Evolutionary conservation across 1,284 basidiomycete genomes (phyloP), one percentile per base, ranked within the genome.

Genomic region (Naganishia sp.): DNA sequence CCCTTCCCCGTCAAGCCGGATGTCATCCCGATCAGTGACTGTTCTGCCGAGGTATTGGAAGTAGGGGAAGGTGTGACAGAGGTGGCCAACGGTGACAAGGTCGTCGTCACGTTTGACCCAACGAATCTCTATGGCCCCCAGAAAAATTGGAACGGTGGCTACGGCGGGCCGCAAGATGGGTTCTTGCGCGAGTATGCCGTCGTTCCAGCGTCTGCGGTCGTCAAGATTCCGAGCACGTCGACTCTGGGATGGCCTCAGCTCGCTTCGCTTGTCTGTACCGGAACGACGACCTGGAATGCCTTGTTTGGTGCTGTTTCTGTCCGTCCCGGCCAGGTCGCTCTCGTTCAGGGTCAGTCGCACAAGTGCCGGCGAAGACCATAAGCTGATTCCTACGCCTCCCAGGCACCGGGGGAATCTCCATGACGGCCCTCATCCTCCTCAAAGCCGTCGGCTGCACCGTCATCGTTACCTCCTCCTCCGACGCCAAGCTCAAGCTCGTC

Each of bases 241-340:
- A 62, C 41, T 1, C 6, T 51, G 28, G 58, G 58, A 10, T 51
- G 25, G 39, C 58, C 58, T 21, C 47, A 62, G 42, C 47, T 62
- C 39, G 47, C 47, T 23, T 62, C 47, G 31, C 46, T 67, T 23
- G 51, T 46, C 17, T 67, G 65, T 54, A 53, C 65, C 18, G 65
- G 57, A 3, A n/a, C 46, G 32, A 67, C 65, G 17, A 58, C 65
- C 11, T 62, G 65, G 57, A 67, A 67, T 28, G 56, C 65, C 11
- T 35, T 62, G 15, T 67, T 62, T 23, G 65, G 56, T 0, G 13
- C 43, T 3, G 50, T 42, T 15, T 21, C 65, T 2, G 25, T 66
- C 13, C 21, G n/a, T n/a, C 57, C 57, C 6, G 65, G 65, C 25
- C 49, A 67, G 31, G 32, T 32, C n/a, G 46, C 49, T 13, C 46